phyloP scores from a whole-genome alignment of 73 alveolate genomes.

The Blepharisma stoltei region DNA sequence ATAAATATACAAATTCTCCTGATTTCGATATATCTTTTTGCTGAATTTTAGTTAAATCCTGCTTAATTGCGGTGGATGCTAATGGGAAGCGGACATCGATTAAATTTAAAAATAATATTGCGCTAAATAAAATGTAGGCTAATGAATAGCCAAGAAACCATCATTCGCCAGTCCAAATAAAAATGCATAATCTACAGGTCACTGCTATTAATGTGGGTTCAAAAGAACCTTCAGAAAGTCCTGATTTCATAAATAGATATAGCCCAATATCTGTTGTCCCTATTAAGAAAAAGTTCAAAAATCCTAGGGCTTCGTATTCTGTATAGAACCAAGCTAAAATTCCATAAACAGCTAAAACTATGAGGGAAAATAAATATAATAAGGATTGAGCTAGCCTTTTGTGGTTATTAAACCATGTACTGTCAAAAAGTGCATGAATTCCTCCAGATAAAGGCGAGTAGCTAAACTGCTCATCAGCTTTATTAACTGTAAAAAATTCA shows the following conservation, averaged over 20 bases:
- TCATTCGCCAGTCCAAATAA: slow-evolving; percentile 51
- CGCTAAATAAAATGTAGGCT: slow-evolving; percentile 43
- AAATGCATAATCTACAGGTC: slow-evolving; percentile 41
- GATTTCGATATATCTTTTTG: slow-evolving; percentile 35
- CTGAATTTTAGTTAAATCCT: slow-evolving; percentile 17
- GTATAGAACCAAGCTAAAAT: slow-evolving; percentile 23
- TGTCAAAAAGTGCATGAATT: slow-evolving; percentile 31
- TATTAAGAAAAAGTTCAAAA: slow-evolving; percentile 40
- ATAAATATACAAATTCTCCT: slow-evolving; percentile 41
- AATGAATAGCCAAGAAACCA: slow-evolving; percentile 61
- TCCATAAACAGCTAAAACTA: slow-evolving; percentile 46
- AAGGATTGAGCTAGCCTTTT: slow-evolving; percentile 12
- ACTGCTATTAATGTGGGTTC: slow-evolving; percentile 33
- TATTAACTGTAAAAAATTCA: slow-evolving; percentile 52
- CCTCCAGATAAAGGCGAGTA: slow-evolving; percentile 57
- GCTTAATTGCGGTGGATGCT: slow-evolving; percentile 30
- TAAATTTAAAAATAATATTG: slow-evolving; percentile 26
- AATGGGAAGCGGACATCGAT: slow-evolving; percentile 52
- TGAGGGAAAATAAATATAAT: slow-evolving; percentile 38
- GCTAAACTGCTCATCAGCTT: slow-evolving; percentile 23
- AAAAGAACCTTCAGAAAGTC: slow-evolving; percentile 33
- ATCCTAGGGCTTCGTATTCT: slow-evolving; percentile 29
- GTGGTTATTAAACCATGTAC: background rate
- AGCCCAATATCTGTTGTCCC: slow-evolving; percentile 46
- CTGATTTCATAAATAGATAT: slow-evolving; percentile 39